Percentiles rank a stretch among this genome's conserved stretches.
Conservation (phyloP, 2,329 filamentous ascomycete species). For the Ceratocystis smalleyi region DNA sequence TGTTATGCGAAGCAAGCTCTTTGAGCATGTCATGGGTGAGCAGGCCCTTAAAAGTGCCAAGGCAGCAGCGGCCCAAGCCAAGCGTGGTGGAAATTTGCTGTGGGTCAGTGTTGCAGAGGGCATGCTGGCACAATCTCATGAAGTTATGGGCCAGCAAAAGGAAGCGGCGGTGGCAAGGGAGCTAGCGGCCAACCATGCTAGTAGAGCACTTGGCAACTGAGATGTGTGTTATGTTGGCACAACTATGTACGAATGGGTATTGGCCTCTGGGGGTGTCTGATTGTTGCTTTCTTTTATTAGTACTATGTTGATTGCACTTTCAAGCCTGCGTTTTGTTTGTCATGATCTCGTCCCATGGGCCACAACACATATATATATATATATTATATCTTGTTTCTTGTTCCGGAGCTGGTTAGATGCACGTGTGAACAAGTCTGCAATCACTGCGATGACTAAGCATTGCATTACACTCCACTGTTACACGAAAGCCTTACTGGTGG, state of each 20-base stretch:
- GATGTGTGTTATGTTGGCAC: neutral
- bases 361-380: neutral
- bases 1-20: slow-evolving; percentile 72
- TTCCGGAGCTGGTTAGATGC: neutral
- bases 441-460: neutral
- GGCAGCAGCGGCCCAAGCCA: slow-evolving; percentile 52
- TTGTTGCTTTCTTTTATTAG: neutral
- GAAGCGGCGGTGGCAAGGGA: slow-evolving; percentile 29
- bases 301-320: too few species aligned
- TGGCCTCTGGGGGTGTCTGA: neutral
- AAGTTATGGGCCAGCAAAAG: slow-evolving; percentile 49
- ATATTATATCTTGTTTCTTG: neutral
- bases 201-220: slow-evolving; percentile 13
- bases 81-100: slow-evolving; percentile 52
- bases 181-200: slow-evolving; percentile 24
- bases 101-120: slow-evolving; percentile 72
- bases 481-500: slow-evolving; percentile 1
- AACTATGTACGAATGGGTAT: neutral
- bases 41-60: slow-evolving; percentile 63
- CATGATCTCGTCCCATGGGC: neutral
- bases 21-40: slow-evolving; percentile 65
- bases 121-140: slow-evolving; percentile 60
- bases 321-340: neutral
- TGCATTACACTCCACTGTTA: neutral
- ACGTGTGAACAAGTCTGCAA: neutral